Base-by-base conservation (phyloP, 305 asterid genomes). In the Ilex paraguariensis region DNA sequence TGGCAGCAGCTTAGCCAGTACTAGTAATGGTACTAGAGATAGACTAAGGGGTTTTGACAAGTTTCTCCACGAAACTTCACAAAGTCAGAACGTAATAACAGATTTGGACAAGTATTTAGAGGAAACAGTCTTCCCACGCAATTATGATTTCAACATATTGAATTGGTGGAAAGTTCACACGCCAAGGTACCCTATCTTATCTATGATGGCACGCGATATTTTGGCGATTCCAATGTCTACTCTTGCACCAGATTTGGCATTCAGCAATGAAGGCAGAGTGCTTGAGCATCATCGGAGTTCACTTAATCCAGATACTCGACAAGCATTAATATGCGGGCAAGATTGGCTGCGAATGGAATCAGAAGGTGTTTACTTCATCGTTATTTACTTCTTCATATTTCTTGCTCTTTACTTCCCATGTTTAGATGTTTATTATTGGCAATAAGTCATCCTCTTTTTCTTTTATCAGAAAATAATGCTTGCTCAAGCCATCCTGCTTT, bases 121-220 rank as follows among this genome's bases (percentile, higher is more conserved):
- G 64, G 96, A 92, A 71, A 94, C 97, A 3, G 87, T 90, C 54
- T 92, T 92, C 76, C 98, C 97, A 0, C 91, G 97, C 36, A 86
- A 79, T 68, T 57, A 76, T 62, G 94, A 92, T 73, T 92, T 92
- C 76, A 82, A 85, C 79, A 78, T 92, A 68, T 78, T 92, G 62
- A 90, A 92, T 75, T 92, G 98, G 98, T 92, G 98, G 98, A 92
- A 86, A 79, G 98, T 92, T 59, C 97, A 92, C 69, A 85, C 90
- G 2, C 98, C 98, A 5, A 84, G 97, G 87, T 90, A 92, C 69
- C 97, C 98, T n/a, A 80, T 86, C 62, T 82, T 89, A 73, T 92
- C 98, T 13, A 79, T 82, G 87, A 85, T 92, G 88, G 98, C 98
- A 5, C 95, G 97, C 13, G 98, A 92, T 77, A 64, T 90, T 57